Evolutionary conservation across 164 flowering plant species (phyloP).

Genomic region (Santalum album): DNA sequence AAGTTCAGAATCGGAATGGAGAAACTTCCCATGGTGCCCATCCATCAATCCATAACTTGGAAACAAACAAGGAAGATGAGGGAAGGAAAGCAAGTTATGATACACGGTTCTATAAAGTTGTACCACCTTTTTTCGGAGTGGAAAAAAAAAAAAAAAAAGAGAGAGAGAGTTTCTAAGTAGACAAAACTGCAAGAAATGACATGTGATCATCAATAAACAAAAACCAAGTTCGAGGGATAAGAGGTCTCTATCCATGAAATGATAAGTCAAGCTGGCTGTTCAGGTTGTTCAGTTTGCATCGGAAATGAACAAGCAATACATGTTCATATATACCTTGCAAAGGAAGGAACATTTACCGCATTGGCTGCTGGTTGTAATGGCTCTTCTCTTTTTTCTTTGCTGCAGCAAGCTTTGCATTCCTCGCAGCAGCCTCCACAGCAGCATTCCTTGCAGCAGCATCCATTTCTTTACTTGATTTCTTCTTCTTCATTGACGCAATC

Average conservation of each 20-base stretch:
- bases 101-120: too few relatives aligned
- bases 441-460: slow-evolving; percentile 87
- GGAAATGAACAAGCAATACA: slow-evolving; percentile 15
- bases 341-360: slow-evolving; percentile 16
- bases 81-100: too few relatives aligned
- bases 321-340: slow-evolving; percentile 4
- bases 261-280: neutral
- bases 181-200: too few relatives aligned
- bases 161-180: too few relatives aligned
- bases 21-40: too few relatives aligned
- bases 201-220: too few relatives aligned
- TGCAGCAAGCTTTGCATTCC: slow-evolving; percentile 81
- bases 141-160: too few relatives aligned
- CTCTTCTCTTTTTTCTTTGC: slow-evolving; percentile 94
- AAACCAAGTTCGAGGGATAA: too few relatives aligned
- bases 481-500: slow-evolving; percentile 67
- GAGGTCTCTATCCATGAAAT: slow-evolving; percentile 3
- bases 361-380: slow-evolving; percentile 59
- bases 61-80: too few relatives aligned
- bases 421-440: slow-evolving; percentile 71
- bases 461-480: slow-evolving; percentile 80
- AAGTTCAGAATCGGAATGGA: too few relatives aligned
- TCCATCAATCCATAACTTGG: too few relatives aligned
- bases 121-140: too few relatives aligned
- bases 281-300: slow-evolving; percentile 11